phyloP scores from a whole-genome alignment of 2,329 filamentous ascomycete species.

The Lachnellula suecica region DNA sequence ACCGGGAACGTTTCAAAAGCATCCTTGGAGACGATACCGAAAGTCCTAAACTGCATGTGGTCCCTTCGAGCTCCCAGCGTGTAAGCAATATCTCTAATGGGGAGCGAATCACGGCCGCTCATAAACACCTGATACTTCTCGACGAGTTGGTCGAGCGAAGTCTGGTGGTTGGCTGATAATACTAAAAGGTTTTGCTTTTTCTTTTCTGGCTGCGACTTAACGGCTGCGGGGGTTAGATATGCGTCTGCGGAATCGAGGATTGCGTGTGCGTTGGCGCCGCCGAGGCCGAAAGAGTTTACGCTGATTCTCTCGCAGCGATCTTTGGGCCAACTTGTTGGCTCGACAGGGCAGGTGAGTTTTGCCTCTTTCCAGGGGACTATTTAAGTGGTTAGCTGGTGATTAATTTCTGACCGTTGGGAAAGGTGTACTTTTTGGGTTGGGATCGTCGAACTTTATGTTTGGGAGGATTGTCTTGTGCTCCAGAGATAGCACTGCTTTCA shows the following conservation, averaged over 20 bases:
- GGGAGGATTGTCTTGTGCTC: conserved; percentile 40
- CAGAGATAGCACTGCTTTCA: conserved; percentile 38
- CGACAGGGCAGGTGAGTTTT: conserved; percentile 1
- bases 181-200: background rate
- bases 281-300: conserved; percentile 27
- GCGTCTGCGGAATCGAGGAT: conserved; percentile 27
- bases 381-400: too few species aligned
- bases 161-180: too few species aligned
- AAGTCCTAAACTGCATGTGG: background rate
- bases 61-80: conserved; percentile 5
- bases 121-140: too few species aligned
- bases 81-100: conserved; percentile 2
- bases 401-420: background rate
- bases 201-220: background rate
- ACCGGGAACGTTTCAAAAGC: too few species aligned
- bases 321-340: conserved; percentile 7
- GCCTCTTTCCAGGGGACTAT: conserved; percentile 5
- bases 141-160: too few species aligned
- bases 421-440: conserved; percentile 28
- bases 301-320: conserved; percentile 7
- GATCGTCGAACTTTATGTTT: conserved; percentile 38
- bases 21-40: background rate
- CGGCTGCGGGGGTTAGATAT: too few species aligned
- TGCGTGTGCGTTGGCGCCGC: conserved; percentile 18
- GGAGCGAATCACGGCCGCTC: too few species aligned